Base-by-base conservation (phyloP, 2,329 filamentous ascomycete genomes). In the Xylaria digitata region DNA sequence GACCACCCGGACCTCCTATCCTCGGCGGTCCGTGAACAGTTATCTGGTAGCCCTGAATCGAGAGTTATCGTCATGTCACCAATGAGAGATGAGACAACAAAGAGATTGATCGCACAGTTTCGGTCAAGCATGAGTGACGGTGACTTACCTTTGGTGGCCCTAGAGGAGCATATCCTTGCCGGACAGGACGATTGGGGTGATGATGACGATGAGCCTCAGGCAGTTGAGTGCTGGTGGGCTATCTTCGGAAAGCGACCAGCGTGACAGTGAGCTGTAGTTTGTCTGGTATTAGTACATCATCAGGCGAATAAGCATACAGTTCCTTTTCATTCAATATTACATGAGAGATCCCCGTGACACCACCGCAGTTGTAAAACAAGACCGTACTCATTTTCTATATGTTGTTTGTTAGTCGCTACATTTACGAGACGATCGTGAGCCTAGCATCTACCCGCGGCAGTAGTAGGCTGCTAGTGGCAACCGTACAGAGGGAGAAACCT, bases 1-100 rank as follows among this genome's bases (percentile, higher is more conserved):
- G 86, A 92, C 3, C 96, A 98, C 75, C 93, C 95, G 0, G 80
- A 78, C 2, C 87, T 96, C 74, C 85, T 98, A 23, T 89, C 90
- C 0, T 83, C 88, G 15, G 90, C 92, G 15, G 89, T 98, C 50
- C 80, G 84, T 9, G 80, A 85, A 45, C 93, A 94, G 80, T 83
- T 97, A 11, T 85, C 84, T 8, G 79, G 82, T 15, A 83, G 82
- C 2, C 63, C 78, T 0, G 81, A 85, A 32, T 87, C 92, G 1
- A 85, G 91, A 42, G 90, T 91, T 1, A 83, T 97, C 11, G 82
- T 96, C 50, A 95, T 97, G 81, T 88, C 96, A 49, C 95, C 95
- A 0, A 83, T 93, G 61, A 85, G 96, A 43, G 91, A 94, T 68
- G 84, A 85, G 8, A 91, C 90, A 68, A 88, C 88, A 1, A 80